A percentile compares a stretch with the other conserved stretches of the same genome.
These are phyloP conservation scores for Angomonas desouzai DNA, from an alignment of 208 protist species.

Conservation along the genomic window DNA sequence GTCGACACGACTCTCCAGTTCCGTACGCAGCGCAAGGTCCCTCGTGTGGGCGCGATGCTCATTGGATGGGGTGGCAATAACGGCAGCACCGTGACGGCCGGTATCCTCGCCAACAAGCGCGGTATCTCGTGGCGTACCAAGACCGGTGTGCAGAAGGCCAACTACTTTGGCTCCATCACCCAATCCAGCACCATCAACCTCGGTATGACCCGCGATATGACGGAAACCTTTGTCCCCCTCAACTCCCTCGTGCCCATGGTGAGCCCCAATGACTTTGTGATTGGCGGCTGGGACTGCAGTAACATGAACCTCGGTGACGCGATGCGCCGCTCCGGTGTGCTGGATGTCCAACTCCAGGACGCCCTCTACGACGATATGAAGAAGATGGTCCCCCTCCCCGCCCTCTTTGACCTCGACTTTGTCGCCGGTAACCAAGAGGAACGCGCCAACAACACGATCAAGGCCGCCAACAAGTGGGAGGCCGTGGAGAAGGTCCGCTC, in stretches of 20 bases:
- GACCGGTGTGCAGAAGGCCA: constrained; percentile 85
- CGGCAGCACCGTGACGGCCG: constrained; percentile 97
- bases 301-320: constrained; percentile 91
- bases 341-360: constrained; percentile 93
- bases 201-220: constrained; percentile 82
- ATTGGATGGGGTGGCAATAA: constrained; percentile 99
- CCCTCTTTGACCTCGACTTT: constrained; percentile 97
- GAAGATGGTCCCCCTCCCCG: constrained; percentile 91
- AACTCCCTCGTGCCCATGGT: constrained; percentile 96
- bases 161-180: constrained; percentile 98
- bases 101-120: constrained; percentile 95
- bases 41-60: constrained; percentile 92
- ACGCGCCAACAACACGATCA: constrained; percentile 96
- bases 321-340: constrained; percentile 94
- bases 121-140: constrained; percentile 93
- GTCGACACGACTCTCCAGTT: constrained; percentile 67
- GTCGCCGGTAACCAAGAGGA: constrained; percentile 98
- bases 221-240: constrained; percentile 93
- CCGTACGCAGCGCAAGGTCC: constrained; percentile 85
- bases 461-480: constrained; percentile 84
- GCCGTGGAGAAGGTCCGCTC: constrained; percentile 92
- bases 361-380: constrained; percentile 82
- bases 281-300: constrained; percentile 99
- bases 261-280: constrained; percentile 95
- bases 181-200: constrained; percentile 96